Evolutionary conservation across 495 filamentous ascomycete genomes (phyloP), one percentile per base, ranked within the genome.

Genomic region (Hypoxylon crocopeplum): DNA sequence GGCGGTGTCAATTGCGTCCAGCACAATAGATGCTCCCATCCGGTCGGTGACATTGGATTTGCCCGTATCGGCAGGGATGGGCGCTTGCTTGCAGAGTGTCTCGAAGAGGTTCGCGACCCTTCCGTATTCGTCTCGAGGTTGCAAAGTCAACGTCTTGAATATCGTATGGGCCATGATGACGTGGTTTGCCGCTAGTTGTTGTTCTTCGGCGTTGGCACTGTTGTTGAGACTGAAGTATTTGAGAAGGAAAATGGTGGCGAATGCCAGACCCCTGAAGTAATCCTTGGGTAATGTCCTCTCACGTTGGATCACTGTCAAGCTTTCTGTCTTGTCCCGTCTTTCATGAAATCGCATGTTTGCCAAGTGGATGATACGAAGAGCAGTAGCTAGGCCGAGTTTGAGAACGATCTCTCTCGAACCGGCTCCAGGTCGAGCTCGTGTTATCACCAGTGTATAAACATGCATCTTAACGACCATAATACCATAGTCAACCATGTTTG

Each of bases 131-230:
- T 70, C 65, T 21, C 36, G 32, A 7, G 62, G 57, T 5, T 39
- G 38, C 19, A 12, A 34, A 11, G 58, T 30, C 8, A 42, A 20
- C 6, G 61, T 34, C 24, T 56, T 68, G 27, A 70, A 66, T 3
- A 68, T 62, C 5, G 61, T 41, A n/a, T 68, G 66, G 5, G 61
- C 48, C 56, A 70, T 46, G 6, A 65, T 53, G 12, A 68, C 65
- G 55, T 68, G 65, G 38, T 68, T 70, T 19, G 68, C 65, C 1
- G 68, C 68, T 16, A 68, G 27, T 17, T 68, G 64, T 27, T 66
- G 68, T 20, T 70, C 68, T 45, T 70, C 68, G n/a, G 61, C 37
- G 19, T 57, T 56, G 25, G 50, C 40, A 4, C 15, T 38, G 11
- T 52, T 55, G 17, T 63, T 68, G 12, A 65, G 49, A 29, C 38